Conservation (phyloP, 139 green algal genomes). For the Asterochloris erici region DNA sequence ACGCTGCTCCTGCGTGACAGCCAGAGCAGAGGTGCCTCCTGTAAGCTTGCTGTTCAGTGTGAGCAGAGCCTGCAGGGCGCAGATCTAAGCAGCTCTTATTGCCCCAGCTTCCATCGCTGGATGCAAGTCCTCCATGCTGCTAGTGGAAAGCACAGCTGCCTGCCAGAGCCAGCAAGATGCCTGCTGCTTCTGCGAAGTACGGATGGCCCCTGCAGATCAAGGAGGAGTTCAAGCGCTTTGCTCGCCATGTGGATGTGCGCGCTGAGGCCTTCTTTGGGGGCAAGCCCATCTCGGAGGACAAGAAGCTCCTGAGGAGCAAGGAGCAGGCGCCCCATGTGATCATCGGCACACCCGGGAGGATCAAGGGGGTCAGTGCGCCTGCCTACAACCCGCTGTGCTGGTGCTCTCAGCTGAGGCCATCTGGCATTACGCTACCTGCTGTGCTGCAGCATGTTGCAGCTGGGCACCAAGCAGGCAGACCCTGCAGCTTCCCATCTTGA, state of each 20-base stretch:
- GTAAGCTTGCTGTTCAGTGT: too few species aligned
- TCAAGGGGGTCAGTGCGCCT: constrained; percentile 72
- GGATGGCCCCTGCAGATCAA: constrained; percentile 76
- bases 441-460: not conserved
- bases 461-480: not conserved
- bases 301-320: constrained; percentile 61
- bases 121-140: too few species aligned
- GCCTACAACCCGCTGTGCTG: not conserved
- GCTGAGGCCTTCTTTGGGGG: constrained; percentile 85
- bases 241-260: constrained; percentile 18
- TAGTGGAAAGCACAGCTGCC: too few species aligned
- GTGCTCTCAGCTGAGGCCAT: not conserved
- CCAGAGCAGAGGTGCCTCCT: too few species aligned
- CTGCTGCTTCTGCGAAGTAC: too few species aligned
- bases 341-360: constrained; percentile 94
- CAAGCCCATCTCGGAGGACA: constrained; percentile 67
- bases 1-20: too few species aligned
- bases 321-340: constrained; percentile 89
- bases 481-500: not conserved
- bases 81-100: too few species aligned
- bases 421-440: not conserved
- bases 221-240: constrained; percentile 97
- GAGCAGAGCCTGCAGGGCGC: too few species aligned
- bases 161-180: too few species aligned
- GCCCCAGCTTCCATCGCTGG: too few species aligned